Conservation (phyloP, 1,284 basidiomycete genomes). For the Naganishia liquefaciens region DNA sequence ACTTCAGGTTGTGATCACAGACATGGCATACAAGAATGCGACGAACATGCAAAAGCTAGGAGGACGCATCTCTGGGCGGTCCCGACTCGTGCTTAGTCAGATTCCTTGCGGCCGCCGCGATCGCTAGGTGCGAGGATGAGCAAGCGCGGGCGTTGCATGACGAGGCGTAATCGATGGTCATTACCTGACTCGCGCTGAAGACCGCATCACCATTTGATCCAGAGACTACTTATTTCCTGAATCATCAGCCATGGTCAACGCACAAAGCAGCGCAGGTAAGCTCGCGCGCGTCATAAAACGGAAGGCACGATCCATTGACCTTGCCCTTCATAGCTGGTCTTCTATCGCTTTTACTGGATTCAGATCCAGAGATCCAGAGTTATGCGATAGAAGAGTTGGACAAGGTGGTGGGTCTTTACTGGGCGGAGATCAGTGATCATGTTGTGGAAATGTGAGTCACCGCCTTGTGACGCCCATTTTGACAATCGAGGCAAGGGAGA, state of each 20-base stretch:
- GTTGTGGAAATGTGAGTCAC: conserved; percentile 77
- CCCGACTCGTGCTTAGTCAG: conserved; percentile 11
- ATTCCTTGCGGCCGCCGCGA: conserved; percentile 9
- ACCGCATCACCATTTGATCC: neutral
- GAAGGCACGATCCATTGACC: conserved; percentile 2
- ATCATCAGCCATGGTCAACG: conserved; percentile 32
- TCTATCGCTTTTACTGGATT: conserved; percentile 83
- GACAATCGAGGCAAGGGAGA: too few relatives aligned
- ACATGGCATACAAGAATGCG: too few relatives aligned
- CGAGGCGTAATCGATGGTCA: conserved; percentile 20
- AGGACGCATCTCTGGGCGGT: neutral
- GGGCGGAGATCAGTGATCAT: conserved; percentile 96
- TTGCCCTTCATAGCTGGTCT: conserved; percentile 66
- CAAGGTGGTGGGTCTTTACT: conserved; percentile 84
- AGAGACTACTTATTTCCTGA: neutral
- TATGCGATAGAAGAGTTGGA: conserved; percentile 83
- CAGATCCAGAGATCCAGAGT: conserved; percentile 74
- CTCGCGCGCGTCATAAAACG: too few relatives aligned
- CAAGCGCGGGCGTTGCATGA: conserved; percentile 26
- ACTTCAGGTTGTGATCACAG: too few relatives aligned
- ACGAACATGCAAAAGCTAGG: too few relatives aligned
- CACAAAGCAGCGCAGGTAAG: conserved; percentile 35
- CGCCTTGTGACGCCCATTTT: too few relatives aligned
- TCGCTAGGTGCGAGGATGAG: conserved; percentile 15
- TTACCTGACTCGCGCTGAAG: too few relatives aligned